Conservation (phyloP, 331 rosid species). For the Quercus lobata region DNA sequence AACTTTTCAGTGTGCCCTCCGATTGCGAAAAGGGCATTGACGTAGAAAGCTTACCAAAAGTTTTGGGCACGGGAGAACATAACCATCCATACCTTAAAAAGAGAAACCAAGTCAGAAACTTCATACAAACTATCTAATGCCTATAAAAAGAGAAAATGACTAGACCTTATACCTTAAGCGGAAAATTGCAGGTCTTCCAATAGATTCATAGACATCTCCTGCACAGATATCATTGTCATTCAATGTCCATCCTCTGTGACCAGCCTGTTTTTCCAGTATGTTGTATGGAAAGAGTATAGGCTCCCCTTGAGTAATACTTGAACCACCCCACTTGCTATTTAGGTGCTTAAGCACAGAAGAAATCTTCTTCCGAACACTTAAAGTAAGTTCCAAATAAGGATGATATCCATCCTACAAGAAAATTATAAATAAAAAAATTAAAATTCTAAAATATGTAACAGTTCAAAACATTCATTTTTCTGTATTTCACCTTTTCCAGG, state of each 20-base stretch:
- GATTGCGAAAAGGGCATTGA: slow-evolving; percentile 28
- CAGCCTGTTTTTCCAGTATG: slow-evolving; percentile 24
- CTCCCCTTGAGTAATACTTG: slow-evolving; percentile 54
- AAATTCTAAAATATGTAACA: background rate
- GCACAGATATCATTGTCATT: slow-evolving; percentile 50
- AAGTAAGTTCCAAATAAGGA: slow-evolving; percentile 80
- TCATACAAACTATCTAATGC: background rate
- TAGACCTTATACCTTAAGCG: slow-evolving; percentile 61
- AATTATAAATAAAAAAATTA: background rate
- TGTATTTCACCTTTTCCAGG: slow-evolving; percentile 66
- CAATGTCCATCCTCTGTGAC: slow-evolving; percentile 46
- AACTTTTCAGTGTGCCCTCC: slow-evolving; percentile 24
- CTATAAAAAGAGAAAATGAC: slow-evolving; percentile 6
- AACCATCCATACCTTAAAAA: slow-evolving; percentile 85
- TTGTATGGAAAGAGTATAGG: slow-evolving; percentile 64
- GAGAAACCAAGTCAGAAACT: slow-evolving; percentile 30
- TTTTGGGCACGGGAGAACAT: slow-evolving; percentile 22
- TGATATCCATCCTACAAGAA: slow-evolving; percentile 60
- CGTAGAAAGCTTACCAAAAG: slow-evolving; percentile 20
- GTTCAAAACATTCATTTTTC: slow-evolving; percentile 16
- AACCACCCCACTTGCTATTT: slow-evolving; percentile 74
- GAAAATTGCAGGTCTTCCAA: slow-evolving; percentile 71
- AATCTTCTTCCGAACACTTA: slow-evolving; percentile 69
- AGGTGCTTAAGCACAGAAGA: slow-evolving; percentile 77
- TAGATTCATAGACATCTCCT: slow-evolving; percentile 53